Percentiles rank a stretch among this genome's conserved stretches.
Evolutionary conservation across 371 early-diverging fungal species (phyloP).

Genomic region (Mortierella sp.): DNA sequence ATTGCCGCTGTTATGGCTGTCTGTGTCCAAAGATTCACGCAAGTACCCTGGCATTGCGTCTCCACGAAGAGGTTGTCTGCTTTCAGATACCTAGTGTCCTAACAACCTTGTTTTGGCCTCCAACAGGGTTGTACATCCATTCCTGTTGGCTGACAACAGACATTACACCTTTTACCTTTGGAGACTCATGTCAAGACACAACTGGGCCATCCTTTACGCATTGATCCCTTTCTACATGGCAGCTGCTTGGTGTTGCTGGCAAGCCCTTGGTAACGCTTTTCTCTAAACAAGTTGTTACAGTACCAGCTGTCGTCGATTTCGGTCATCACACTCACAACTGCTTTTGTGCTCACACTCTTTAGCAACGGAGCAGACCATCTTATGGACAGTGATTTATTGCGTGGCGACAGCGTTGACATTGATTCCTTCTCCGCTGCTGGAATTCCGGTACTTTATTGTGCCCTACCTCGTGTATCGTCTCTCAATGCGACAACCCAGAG

Average conservation of each 20-base stretch:
- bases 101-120: neutral
- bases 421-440: conserved; percentile 92
- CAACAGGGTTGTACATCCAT: conserved; percentile 88
- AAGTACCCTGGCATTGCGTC: conserved; percentile 24
- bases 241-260: conserved; percentile 57
- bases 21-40: conserved; percentile 67
- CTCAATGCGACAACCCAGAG: conserved; percentile 59
- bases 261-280: conserved; percentile 51
- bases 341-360: neutral
- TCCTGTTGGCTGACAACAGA: conserved; percentile 93
- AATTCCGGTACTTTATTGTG: conserved; percentile 94
- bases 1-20: conserved; percentile 32
- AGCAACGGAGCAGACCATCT: conserved; percentile 57
- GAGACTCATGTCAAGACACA: conserved; percentile 77
- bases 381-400: conserved; percentile 61
- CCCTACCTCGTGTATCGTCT: conserved; percentile 82
- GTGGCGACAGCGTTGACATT: conserved; percentile 65
- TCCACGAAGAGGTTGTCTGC: neutral
- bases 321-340: neutral
- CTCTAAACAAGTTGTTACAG: too few relatives aligned
- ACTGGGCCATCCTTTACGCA: conserved; percentile 66
- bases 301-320: too few relatives aligned
- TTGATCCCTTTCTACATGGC: conserved; percentile 76
- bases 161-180: conserved; percentile 96
- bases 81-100: neutral